Conservation (phyloP, 176 grass and related monocot species). For the Alloteropsis semialata region DNA sequence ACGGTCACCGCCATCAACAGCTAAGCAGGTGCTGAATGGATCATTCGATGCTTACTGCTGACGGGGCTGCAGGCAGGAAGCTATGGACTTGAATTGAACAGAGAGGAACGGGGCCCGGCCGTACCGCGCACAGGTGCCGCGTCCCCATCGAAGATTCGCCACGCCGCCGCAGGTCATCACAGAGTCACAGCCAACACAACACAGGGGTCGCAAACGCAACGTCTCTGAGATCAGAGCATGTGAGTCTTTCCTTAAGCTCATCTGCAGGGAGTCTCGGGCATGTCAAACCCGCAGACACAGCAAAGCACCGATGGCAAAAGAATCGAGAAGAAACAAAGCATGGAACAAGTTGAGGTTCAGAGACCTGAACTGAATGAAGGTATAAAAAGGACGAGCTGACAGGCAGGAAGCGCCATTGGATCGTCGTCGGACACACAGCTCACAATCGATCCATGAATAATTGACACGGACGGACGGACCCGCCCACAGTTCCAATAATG, state of each 20-base stretch:
- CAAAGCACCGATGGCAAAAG: not conserved
- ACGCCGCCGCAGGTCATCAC: too few species aligned
- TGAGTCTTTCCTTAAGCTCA: too few species aligned
- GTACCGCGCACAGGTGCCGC: not conserved
- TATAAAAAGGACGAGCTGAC: not conserved
- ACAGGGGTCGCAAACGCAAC: too few species aligned
- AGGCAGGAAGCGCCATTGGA: not conserved
- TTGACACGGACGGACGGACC: conserved; percentile 29
- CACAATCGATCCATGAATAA: conserved; percentile 29
- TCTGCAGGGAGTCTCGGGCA: not conserved
- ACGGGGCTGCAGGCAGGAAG: not conserved
- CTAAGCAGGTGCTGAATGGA: not conserved
- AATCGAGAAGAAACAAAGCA: not conserved
- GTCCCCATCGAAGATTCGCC: not conserved
- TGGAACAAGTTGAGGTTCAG: not conserved
- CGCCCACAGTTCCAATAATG: not conserved
- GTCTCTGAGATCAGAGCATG: not conserved
- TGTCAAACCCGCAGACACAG: not conserved
- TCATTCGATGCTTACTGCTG: too few species aligned
- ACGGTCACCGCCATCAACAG: not conserved
- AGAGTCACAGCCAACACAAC: too few species aligned
- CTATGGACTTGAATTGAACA: not conserved
- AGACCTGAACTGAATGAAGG: not conserved
- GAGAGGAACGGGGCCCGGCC: not conserved
- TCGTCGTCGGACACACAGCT: not conserved